These are phyloP conservation scores for Scheffersomyces illinoinensis DNA, from an alignment of 1,139 yeast genomes.

Conservation along the genomic window DNA sequence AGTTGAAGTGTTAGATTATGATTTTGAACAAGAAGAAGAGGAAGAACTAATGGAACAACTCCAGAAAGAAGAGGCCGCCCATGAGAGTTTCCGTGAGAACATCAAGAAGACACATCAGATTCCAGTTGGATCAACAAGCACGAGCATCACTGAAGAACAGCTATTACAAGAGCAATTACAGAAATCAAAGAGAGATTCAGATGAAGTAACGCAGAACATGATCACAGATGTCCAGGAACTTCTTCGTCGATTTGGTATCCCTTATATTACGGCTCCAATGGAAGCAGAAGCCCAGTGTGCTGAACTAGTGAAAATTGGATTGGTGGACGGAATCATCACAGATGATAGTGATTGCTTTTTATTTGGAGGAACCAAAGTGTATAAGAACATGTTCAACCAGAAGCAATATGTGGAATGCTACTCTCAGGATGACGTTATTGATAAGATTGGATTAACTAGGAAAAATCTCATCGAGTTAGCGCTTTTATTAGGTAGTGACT, in stretches of 20 bases:
- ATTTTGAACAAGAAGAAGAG: slow-evolving; percentile 78
- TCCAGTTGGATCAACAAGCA: slow-evolving; percentile 19
- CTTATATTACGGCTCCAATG: slow-evolving; percentile 93
- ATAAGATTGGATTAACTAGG: slow-evolving; percentile 66
- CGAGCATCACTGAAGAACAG: slow-evolving; percentile 52
- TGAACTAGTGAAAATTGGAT: slow-evolving; percentile 56
- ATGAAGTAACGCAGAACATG: slow-evolving; percentile 87
- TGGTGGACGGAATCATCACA: slow-evolving; percentile 94
- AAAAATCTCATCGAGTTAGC: slow-evolving; percentile 75
- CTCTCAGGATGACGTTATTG: slow-evolving; percentile 55
- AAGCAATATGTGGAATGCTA: slow-evolving; percentile 91
- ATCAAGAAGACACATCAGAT: slow-evolving; percentile 32
- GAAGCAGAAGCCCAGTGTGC: slow-evolving; percentile 99
- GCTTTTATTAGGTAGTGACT: slow-evolving; percentile 84
- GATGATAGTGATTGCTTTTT: slow-evolving; percentile 97
- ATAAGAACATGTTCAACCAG: slow-evolving; percentile 93
- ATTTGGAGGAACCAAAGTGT: slow-evolving; percentile 84
- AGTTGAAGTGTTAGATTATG: slow-evolving; percentile 50
- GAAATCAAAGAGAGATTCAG: slow-evolving; percentile 82
- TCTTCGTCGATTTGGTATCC: slow-evolving; percentile 84
- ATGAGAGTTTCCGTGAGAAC: slow-evolving; percentile 58
- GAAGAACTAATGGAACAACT: slow-evolving; percentile 61
- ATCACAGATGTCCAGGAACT: slow-evolving; percentile 87
- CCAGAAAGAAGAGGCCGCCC: slow-evolving; percentile 69
- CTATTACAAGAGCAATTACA: slow-evolving; percentile 59